Percentiles rank a stretch among this genome's conserved stretches.
Evolutionary conservation across 208 protist genomes (phyloP).

Genomic region (Wallacemonas collosoma): DNA sequence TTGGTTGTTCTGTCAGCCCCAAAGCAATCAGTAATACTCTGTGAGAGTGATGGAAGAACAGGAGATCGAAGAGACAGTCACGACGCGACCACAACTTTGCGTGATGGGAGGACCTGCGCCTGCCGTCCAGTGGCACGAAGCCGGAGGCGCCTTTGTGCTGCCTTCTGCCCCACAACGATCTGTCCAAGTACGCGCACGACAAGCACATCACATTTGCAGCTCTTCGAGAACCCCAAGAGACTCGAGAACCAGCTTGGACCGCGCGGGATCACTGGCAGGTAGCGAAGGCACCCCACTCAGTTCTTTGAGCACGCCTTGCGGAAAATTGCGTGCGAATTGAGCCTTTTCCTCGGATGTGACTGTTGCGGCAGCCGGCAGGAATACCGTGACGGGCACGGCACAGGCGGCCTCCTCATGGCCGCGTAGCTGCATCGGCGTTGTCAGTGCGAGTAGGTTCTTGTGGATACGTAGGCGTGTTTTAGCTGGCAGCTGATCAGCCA

Average conservation of each 20-base stretch:
- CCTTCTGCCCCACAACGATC: no score
- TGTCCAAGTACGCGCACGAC: background rate
- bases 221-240: constrained; percentile 51
- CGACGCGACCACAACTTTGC: no score
- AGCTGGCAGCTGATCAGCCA: constrained; percentile 35
- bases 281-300: background rate
- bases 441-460: constrained; percentile 36
- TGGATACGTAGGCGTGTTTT: constrained; percentile 43
- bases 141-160: no score
- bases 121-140: no score
- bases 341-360: constrained; percentile 15
- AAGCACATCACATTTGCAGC: constrained; percentile 23
- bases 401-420: constrained; percentile 27
- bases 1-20: no score
- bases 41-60: no score
- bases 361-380: constrained; percentile 20
- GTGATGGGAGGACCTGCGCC: no score
- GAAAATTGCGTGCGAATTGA: constrained; percentile 1
- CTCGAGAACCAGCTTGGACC: constrained; percentile 38
- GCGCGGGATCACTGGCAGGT: background rate
- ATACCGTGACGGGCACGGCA: constrained; percentile 47
- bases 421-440: constrained; percentile 20
- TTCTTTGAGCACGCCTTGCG: background rate
- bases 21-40: no score
- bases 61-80: no score